Evolutionary conservation across 148 eudicot species (phyloP).

Genomic region (Pharnaceum exiguum): DNA sequence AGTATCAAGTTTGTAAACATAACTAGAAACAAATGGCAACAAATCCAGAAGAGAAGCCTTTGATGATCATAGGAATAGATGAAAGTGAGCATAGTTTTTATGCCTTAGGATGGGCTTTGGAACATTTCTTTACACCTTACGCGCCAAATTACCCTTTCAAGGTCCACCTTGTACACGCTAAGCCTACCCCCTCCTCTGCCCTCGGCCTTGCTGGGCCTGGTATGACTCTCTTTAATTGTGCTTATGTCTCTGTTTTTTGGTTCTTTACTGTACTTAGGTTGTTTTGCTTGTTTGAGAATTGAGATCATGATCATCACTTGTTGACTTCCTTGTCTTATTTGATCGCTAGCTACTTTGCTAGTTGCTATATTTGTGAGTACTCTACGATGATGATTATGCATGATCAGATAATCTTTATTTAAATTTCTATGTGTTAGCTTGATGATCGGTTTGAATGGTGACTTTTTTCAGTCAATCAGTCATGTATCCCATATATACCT

Average conservation of each 20-base stretch:
- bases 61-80: constrained; percentile 37
- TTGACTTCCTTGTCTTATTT: not conserved
- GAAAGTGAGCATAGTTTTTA: constrained; percentile 40
- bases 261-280: not conserved
- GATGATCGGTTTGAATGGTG: too few species aligned
- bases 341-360: too few species aligned
- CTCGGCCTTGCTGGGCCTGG: constrained; percentile 49
- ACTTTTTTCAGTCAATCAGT: too few species aligned
- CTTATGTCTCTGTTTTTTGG: too few species aligned
- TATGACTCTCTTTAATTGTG: not conserved
- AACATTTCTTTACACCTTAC: constrained; percentile 27
- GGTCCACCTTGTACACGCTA: constrained; percentile 36
- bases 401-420: too few species aligned
- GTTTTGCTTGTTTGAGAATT: not conserved
- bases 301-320: not conserved
- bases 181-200: constrained; percentile 27
- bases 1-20: too few species aligned
- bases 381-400: too few species aligned
- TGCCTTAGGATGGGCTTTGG: constrained; percentile 41
- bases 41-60: constrained; percentile 23
- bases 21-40: constrained; percentile 9
- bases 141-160: constrained; percentile 23
- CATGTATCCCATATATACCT: too few species aligned
- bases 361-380: too few species aligned
- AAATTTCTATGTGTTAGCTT: too few species aligned